Percentiles rank a stretch among this genome's conserved stretches.
Evolutionary conservation across 495 filamentous ascomycete species (phyloP).

Genomic region (Penicillium chermesinum): DNA sequence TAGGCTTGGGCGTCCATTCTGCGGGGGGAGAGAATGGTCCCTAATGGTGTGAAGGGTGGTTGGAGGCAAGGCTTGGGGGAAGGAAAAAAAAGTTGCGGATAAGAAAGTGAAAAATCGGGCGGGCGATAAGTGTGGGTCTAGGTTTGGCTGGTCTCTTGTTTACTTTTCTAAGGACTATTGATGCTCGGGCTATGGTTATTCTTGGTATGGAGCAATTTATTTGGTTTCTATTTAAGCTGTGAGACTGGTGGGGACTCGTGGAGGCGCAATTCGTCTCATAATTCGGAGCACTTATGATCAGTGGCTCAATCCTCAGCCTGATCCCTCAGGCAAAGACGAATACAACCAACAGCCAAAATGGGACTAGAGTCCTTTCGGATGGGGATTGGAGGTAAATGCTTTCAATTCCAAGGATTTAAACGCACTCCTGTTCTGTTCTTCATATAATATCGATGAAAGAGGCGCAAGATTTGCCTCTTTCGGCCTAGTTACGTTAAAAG

Average conservation of each 20-base stretch:
- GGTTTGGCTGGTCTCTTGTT: not conserved
- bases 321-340: too few relatives aligned
- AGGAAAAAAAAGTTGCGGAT: slow-evolving; percentile 5
- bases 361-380: too few relatives aligned
- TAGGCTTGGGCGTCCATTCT: slow-evolving; percentile 64
- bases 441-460: not conserved
- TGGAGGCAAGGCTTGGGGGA: not conserved
- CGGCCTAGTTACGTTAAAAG: not conserved
- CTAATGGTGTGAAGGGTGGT: not conserved
- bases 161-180: not conserved
- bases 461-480: not conserved
- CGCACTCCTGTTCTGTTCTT: too few relatives aligned
- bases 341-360: too few relatives aligned
- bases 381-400: too few relatives aligned
- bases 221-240: too few relatives aligned
- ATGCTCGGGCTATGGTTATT: not conserved
- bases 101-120: slow-evolving; percentile 17
- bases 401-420: too few relatives aligned
- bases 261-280: too few relatives aligned
- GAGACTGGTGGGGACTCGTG: too few relatives aligned
- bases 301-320: too few relatives aligned
- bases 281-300: too few relatives aligned
- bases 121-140: slow-evolving; percentile 6
- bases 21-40: not conserved
- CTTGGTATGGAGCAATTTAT: too few relatives aligned